phyloP scores from a whole-genome alignment of 192 early-diverging fungal species.

The Entomortierella beljakovae region DNA sequence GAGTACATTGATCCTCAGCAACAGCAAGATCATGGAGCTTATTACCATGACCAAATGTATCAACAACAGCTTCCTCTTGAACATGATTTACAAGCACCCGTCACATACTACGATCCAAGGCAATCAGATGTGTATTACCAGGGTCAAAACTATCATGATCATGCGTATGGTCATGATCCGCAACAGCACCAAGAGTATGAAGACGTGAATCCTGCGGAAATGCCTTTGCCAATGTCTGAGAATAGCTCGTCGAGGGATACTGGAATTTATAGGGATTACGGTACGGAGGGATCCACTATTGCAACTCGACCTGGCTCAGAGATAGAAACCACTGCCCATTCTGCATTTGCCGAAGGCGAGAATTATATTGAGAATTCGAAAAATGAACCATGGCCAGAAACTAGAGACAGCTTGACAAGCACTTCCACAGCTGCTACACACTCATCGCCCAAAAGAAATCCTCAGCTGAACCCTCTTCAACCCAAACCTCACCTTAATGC shows the following conservation, averaged over 20 bases:
- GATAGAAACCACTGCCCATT: background rate
- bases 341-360: conserved; percentile 2
- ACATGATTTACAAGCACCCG: conserved; percentile 5
- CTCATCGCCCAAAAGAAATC: background rate
- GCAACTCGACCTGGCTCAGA: background rate
- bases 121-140: background rate
- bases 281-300: background rate
- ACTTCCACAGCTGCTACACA: background rate
- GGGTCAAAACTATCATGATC: background rate
- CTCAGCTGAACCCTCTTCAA: too few species aligned
- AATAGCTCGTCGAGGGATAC: too few species aligned
- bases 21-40: conserved; percentile 8
- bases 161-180: background rate
- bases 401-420: background rate
- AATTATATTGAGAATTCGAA: conserved; percentile 16
- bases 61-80: conserved; percentile 6
- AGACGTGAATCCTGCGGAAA: too few species aligned
- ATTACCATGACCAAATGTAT: conserved; percentile 18
- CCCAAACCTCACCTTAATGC: too few species aligned
- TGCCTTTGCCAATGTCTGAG: too few species aligned
- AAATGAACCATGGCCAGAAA: conserved; percentile 13
- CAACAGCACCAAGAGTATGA: background rate
- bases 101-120: conserved; percentile 14
- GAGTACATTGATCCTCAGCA: background rate
- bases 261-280: background rate